These are phyloP conservation scores for Aphanoascus verrucosus DNA, from an alignment of 2,329 filamentous ascomycete genomes.

Conservation along the genomic window DNA sequence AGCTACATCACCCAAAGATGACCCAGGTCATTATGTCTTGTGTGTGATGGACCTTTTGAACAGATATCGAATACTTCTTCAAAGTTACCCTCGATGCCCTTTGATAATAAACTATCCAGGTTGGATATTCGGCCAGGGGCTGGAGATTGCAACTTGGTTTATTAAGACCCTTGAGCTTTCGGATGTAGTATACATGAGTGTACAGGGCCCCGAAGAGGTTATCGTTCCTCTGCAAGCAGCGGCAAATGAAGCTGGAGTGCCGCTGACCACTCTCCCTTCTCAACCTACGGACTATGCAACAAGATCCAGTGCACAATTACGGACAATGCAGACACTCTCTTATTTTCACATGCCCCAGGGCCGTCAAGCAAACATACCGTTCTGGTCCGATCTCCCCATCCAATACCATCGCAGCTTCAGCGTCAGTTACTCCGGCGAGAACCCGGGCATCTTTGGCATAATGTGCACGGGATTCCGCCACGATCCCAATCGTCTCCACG, in stretches of 20 bases:
- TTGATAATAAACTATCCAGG: constrained; percentile 49
- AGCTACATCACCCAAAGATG: constrained; percentile 43
- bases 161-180: constrained; percentile 39
- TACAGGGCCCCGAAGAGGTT: constrained; percentile 37
- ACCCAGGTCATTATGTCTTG: constrained; percentile 46
- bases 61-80: constrained; percentile 36
- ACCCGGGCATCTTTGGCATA: constrained; percentile 40
- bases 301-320: constrained; percentile 42
- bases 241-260: constrained; percentile 25
- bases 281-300: constrained; percentile 36
- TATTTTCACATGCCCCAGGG: constrained; percentile 44
- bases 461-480: constrained; percentile 43
- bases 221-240: constrained; percentile 33
- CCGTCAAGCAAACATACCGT: constrained; percentile 18
- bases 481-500: constrained; percentile 37
- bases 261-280: constrained; percentile 39
- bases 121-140: constrained; percentile 45
- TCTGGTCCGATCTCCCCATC: constrained; percentile 41
- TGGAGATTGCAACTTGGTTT: constrained; percentile 40
- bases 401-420: constrained; percentile 38
- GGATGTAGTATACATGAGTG: constrained; percentile 45
- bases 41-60: constrained; percentile 45
- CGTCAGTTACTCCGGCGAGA: constrained; percentile 39
- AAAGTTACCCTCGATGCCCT: constrained; percentile 35
- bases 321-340: constrained; percentile 50